Base-by-base conservation (phyloP, 371 early-diverging fungal genomes). In the Mucor plumbeus region DNA sequence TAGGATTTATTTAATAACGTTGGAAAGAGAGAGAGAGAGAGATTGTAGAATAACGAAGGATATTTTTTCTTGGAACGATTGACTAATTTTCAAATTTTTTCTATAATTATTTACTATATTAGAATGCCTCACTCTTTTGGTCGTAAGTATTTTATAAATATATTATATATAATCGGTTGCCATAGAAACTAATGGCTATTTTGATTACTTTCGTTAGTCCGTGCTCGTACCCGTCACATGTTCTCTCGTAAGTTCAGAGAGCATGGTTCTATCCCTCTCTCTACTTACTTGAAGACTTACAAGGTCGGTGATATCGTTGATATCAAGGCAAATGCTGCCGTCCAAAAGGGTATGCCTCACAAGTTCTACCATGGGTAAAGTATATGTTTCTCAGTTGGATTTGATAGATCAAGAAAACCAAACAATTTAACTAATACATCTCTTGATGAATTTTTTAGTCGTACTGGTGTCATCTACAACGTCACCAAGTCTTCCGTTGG, bases 311-410 rank as follows among this genome's bases (percentile, higher is more conserved):
- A 99, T 83, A 95, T 96, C 71, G 99, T 99, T 67, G 99, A 99
- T 87, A 94, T 98, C 85, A 95, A 94, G 89, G 97, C 82, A 74
- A 85, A 87, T 73, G 88, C 84, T 79, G 95, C 99, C 71, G 87
- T 99, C 79, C 99, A 99, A 85, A 99, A 98, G 94, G 99, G 99
- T 86, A 97, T 99, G 99, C 99, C 99, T 77, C 99, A 99, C 97
- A 99, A 99, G 91, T 99, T 92, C 94, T 99, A 98, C 93, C 99
- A 99, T 86, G 99, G 99, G 89, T 92, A 88, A 77, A 26, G 26
- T 26, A 26, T 26, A 26, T 1, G 26, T 26, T 26, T 26, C 26
- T 26, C 26, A 3, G 26, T 4, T 43, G 13, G 38, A 38, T 38
- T 36, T 36, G 21, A 15, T 62, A 82, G 40, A 57, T 62, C 26